Conservation (phyloP, 2,329 filamentous ascomycete species). For the Alternaria conjuncta region DNA sequence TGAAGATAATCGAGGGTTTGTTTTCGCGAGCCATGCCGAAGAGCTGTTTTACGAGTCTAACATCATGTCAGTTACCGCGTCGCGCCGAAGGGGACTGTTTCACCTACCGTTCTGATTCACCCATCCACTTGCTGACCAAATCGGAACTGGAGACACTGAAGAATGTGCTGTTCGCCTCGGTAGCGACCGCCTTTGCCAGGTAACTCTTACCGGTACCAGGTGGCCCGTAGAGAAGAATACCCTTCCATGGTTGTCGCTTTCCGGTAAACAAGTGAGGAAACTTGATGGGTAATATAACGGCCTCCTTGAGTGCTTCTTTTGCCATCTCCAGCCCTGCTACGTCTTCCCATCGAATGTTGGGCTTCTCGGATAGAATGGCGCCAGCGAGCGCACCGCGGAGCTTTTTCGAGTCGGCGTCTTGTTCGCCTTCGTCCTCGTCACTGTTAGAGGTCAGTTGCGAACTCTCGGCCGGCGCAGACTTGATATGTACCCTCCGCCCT, state of each 20-base stretch:
- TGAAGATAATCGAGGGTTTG: conserved; percentile 97
- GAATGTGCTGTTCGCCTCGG: conserved; percentile 98
- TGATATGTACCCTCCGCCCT: conserved; percentile 57
- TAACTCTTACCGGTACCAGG: conserved; percentile 98
- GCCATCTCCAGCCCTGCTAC: conserved; percentile 92
- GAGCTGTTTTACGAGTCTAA: conserved; percentile 89
- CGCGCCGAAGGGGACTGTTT: background rate
- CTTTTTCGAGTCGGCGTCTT: conserved; percentile 94
- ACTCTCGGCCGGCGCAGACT: background rate
- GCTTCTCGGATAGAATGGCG: conserved; percentile 92
- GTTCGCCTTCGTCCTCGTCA: conserved; percentile 66
- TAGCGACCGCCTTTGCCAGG: conserved; percentile 94
- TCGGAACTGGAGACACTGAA: conserved; percentile 98
- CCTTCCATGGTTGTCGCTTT: conserved; percentile 97
- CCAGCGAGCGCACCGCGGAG: conserved; percentile 87
- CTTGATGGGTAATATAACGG: conserved; percentile 96
- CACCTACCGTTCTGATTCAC: conserved; percentile 89
- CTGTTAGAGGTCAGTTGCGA: conserved; percentile 48
- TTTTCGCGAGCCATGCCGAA: conserved; percentile 99
- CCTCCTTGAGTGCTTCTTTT: conserved; percentile 97
- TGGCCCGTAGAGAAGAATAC: conserved; percentile 93
- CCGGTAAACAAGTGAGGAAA: conserved; percentile 96
- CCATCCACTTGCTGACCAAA: conserved; percentile 99
- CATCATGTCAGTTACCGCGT: conserved; percentile 9
- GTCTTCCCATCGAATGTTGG: conserved; percentile 97